Base-by-base conservation (phyloP, 352 stramenopile species). In the Globisporangium cystogenes region DNA sequence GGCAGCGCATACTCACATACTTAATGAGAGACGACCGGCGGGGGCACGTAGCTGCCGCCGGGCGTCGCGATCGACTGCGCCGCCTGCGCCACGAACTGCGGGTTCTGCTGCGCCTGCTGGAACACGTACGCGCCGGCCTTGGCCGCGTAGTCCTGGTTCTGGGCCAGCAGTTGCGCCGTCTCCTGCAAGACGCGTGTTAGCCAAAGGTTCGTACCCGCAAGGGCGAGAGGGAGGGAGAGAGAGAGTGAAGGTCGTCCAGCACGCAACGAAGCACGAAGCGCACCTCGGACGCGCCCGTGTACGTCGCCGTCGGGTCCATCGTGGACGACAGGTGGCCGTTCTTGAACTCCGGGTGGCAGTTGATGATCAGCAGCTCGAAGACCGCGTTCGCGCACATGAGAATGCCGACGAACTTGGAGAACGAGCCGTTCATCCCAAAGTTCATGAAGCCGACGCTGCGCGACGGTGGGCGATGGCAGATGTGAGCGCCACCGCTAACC, bases 261-360 rank as follows among this genome's bases (percentile, higher is more conserved):
- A 12, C 31, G 12, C 10, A 48, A 31, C 20, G 41, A 4, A 15
- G 21, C n/a, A 50, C 21, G 12, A 54, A 50, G 15, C n/a, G 27
- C 46, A 76, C 65, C 23, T 92, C 72, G 0, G 68, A 63, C 43
- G 72, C 78, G 36, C 65, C 68, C 36, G 66, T 83, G 62, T 94
- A 94, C 15, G 67, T 81, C 6, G 60, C 58, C 1, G 82, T 94
- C 1, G 84, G 84, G 59, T 94, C 84, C 84, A 92, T 93, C 33
- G 73, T 63, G 43, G 72, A 63, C 51, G 81, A 66, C 23, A 94
- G 59, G 51, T 67, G 71, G 47, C 84, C 84, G 39, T 84, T 82
- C 48, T 80, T 78, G 67, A 94, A 94, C 54, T 91, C 81, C n/a
- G 77, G 84, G 64, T 94, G 84, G 59, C 70, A 90, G n/a, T 84